Evolutionary conservation across 2,329 filamentous ascomycete genomes (phyloP), one percentile per base, ranked within the genome.

Genomic region (Mycogone perniciosa): DNA sequence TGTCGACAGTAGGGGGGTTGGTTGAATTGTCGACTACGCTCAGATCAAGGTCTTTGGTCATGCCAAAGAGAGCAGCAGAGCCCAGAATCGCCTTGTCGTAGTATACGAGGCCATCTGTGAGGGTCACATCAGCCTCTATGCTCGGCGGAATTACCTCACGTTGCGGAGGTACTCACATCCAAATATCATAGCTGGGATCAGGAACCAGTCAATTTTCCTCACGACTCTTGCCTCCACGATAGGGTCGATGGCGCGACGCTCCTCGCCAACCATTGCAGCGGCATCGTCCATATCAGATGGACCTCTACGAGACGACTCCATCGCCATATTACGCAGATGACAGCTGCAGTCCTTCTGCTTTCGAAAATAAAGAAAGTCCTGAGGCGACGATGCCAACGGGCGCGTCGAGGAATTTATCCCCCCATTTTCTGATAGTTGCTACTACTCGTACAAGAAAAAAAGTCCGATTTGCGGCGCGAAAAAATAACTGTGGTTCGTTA

Each of bases 21-120:
- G 68, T 69, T 1, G 63, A 59, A 2, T 56, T 38, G 57, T 74
- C 65, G 9, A 77, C 67, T 4, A 86, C 68, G 31, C 74, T 74
- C 39, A 90, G 76, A 1, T 71, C 56, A 4, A 90, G 75, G 61
- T 89, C 85, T 3, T 71, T 70, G 0, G 85, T 88, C 85, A 90
- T 88, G 56, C 86, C 86, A 62, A 90, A 89, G 9, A 90, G 76
- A 1, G 77, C 81, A 0, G 86, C 86, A 27, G 80, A 82, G 13
- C 86, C 86, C 3, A 90, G 73, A 54, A 90, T 89, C 6, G 86
- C 86, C 72, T 85, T 72, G 62, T 72, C 71, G 52, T 73, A 73
- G 59, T 73, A 73, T 4, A 72, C 69, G 27, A 72, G 62, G 40
- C 68, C 70, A 49, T 72, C 67, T 70, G 37, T 27, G 10, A 81